Base-by-base conservation (phyloP, 371 early-diverging fungal genomes). In the Lichtheimia corymbifera region DNA sequence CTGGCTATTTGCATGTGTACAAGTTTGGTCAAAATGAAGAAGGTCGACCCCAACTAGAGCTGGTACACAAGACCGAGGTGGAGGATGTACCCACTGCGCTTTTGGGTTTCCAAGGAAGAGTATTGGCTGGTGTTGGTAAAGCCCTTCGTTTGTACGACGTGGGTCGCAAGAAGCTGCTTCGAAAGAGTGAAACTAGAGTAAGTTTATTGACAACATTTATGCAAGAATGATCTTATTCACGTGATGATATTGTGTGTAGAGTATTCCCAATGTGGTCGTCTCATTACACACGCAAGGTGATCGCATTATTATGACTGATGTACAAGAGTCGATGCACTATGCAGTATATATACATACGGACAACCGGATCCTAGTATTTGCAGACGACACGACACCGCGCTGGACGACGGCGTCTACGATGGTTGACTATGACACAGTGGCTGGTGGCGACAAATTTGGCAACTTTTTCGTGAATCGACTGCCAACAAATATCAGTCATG, bases 361-460 rank as follows among this genome's bases (percentile, higher is more conserved):
- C 56, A 94, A 94, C 71, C 86, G 88, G 13, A 87, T 99, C 68
- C 84, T 87, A 7, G 80, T 94, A 2, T 91, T 96, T 82, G 96
- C 96, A 25, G 97, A 97, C 69, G 99, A 99, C 72, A 84, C 92
- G n/a, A 67, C 86, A n/a, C 92, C 93, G 44, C 88, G 97, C 45
- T 95, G 90, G 88, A 84, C 90, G 55, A 93, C 97, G 20, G 74
- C 87, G 41, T 78, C 91, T 5, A 65, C 82, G 7, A 88, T 92
- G 87, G 67, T 97, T 17, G 98, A 97, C 72, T 95, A 94, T 64
- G 93, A 97, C 64, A 97, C 99, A 4, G 84, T 95, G 0, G 94
- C 88, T 1, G 92, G 87, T 22, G 97, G 93, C 12, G 99, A 99
- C 83, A 96, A 96, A 74, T 98, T 98, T 82, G 99, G 99, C 27